Percentiles rank a stretch among this genome's conserved stretches.
Conservation (phyloP, 2,329 filamentous ascomycete genomes). For the Fusarium nisikadoi region DNA sequence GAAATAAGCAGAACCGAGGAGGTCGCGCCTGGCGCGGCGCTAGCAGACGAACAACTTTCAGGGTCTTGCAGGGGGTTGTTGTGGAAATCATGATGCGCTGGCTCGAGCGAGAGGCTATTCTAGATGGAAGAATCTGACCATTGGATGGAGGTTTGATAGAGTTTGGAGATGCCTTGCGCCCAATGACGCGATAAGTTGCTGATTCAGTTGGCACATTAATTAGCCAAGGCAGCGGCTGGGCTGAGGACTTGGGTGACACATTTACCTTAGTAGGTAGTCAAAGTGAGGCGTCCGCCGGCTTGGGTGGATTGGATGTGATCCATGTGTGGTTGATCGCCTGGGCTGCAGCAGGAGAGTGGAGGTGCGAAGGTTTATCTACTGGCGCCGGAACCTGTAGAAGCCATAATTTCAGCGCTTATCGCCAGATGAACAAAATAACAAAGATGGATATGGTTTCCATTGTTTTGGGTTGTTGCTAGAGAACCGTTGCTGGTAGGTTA, state of each 20-base stretch:
- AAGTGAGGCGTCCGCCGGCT: conserved; percentile 28
- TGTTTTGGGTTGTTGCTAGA: conserved; percentile 11
- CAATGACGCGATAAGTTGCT: conserved; percentile 30
- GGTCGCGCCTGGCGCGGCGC: conserved; percentile 30
- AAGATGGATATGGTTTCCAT: conserved; percentile 8
- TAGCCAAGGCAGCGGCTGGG: neutral
- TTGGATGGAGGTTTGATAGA: conserved; percentile 1
- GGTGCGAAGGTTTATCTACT: conserved; percentile 6
- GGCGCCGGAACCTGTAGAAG: neutral
- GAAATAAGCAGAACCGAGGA: conserved; percentile 28
- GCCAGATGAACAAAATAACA: neutral
- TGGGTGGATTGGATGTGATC: neutral
- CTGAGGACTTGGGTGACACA: conserved; percentile 8
- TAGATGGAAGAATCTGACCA: neutral
- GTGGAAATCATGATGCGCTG: conserved; percentile 16
- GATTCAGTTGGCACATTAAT: conserved; percentile 18
- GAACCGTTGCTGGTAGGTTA: conserved; percentile 18
- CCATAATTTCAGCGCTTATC: neutral
- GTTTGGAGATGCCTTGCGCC: conserved; percentile 14
- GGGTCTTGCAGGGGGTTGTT: conserved; percentile 34
- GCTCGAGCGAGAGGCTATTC: neutral
- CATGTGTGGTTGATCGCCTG: conserved; percentile 18
- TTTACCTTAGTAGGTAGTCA: neutral
- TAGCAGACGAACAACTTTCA: conserved; percentile 24
- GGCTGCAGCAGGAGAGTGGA: conserved; percentile 14